Conservation (phyloP, 1,284 basidiomycete genomes). For the Cutaneotrichosporon dermatis region DNA sequence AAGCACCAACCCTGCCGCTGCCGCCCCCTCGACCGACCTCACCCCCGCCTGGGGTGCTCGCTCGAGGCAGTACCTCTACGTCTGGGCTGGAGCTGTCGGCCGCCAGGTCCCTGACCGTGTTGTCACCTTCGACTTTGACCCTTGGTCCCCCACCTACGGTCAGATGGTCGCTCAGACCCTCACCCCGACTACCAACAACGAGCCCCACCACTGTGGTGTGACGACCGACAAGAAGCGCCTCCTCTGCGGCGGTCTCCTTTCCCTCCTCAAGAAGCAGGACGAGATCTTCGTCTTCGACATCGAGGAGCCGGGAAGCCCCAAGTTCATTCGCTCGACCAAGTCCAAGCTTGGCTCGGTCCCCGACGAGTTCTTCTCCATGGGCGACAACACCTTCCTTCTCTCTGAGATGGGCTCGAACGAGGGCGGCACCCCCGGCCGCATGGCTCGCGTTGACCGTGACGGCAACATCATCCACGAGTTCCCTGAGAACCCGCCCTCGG, state of each 20-base stretch:
- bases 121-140: constrained; percentile 17
- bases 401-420: constrained; percentile 14
- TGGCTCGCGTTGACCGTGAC: constrained; percentile 9
- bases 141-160: constrained; percentile 12
- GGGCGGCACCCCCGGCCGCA: constrained; percentile 10
- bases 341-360: constrained; percentile 7
- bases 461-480: constrained; percentile 13
- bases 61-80: constrained; percentile 16
- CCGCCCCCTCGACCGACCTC: neutral
- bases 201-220: constrained; percentile 20
- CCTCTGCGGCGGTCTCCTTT: constrained; percentile 19
- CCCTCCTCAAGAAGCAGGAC: constrained; percentile 9
- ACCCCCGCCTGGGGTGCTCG: constrained; percentile 1
- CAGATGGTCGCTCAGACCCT: constrained; percentile 7
- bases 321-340: neutral
- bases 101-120: constrained; percentile 11
- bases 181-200: constrained; percentile 8
- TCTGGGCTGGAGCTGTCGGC: constrained; percentile 15
- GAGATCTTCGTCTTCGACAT: constrained; percentile 17
- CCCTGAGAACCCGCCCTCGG: constrained; percentile 5
- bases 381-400: constrained; percentile 14
- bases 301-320: constrained; percentile 10
- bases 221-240: constrained; percentile 3
- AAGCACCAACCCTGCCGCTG: neutral
- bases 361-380: constrained; percentile 15